Conservation (phyloP, 164 flowering plant genomes). For the Akebia trifoliata region DNA sequence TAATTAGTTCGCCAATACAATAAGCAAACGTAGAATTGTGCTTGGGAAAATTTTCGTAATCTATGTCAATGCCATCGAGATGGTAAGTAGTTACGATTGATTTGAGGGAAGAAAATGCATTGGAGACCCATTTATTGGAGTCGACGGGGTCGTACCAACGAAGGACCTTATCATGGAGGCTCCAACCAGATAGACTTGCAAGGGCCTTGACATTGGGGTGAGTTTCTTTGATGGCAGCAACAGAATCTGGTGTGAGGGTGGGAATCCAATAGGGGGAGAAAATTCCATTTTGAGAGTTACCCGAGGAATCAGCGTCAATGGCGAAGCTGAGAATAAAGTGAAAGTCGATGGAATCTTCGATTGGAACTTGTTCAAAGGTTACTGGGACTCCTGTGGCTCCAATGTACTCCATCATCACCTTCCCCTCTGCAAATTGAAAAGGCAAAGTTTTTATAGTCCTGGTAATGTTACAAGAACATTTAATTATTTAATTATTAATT, state of each 20-base stretch:
- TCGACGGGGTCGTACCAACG: conserved; percentile 42
- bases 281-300: conserved; percentile 43
- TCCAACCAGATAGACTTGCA: conserved; percentile 76
- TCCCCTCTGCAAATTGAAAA: conserved; percentile 29
- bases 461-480: no score
- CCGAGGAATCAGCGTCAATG: conserved; percentile 46
- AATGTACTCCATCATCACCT: conserved; percentile 71
- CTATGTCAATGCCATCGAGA: conserved; percentile 62
- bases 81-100: conserved; percentile 36
- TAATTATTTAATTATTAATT: no score
- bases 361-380: conserved; percentile 38
- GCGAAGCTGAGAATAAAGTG: conserved; percentile 64
- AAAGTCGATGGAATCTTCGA: conserved; percentile 43
- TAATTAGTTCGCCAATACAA: conserved; percentile 62
- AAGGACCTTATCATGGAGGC: conserved; percentile 35
- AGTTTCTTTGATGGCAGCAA: conserved; percentile 26
- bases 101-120: conserved; percentile 45
- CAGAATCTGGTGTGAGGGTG: conserved; percentile 42
- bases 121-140: conserved; percentile 40
- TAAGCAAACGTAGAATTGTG: conserved; percentile 36
- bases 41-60: conserved; percentile 51
- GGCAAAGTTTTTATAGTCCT: no score
- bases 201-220: conserved; percentile 59
- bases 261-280: conserved; percentile 57
- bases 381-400: conserved; percentile 54